Evolutionary conservation across 495 filamentous ascomycete species (phyloP).

Genomic region (Talaromyces wortmannii): DNA sequence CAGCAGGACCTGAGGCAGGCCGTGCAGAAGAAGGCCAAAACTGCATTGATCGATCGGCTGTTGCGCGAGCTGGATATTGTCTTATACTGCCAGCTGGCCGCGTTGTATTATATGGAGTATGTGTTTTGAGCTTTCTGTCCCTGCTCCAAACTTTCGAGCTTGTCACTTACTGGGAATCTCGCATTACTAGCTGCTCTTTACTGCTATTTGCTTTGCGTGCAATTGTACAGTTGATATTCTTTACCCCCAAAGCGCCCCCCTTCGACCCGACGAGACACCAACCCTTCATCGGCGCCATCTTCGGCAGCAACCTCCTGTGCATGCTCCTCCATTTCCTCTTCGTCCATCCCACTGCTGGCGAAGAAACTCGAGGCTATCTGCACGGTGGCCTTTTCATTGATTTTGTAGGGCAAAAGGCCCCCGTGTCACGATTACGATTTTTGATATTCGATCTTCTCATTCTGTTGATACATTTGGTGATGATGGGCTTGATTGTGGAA

Average conservation of each 20-base stretch:
- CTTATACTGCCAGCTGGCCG: conserved; percentile 74
- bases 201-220: conserved; percentile 63
- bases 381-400: conserved; percentile 82
- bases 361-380: conserved; percentile 71
- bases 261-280: conserved; percentile 55
- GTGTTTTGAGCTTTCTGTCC: conserved; percentile 10
- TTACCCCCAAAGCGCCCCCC: conserved; percentile 69
- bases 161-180: not conserved
- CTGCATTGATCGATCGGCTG: conserved; percentile 61
- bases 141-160: too few relatives aligned
- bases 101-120: conserved; percentile 89
- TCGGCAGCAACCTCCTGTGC: conserved; percentile 65
- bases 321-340: conserved; percentile 63
- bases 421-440: conserved; percentile 58
- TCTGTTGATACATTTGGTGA: conserved; percentile 61
- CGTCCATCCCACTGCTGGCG: conserved; percentile 57
- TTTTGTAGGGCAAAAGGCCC: conserved; percentile 79
- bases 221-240: conserved; percentile 64
- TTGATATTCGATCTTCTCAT: conserved; percentile 59
- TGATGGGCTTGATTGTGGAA: conserved; percentile 68
- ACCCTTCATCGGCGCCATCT: conserved; percentile 62
- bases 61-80: conserved; percentile 70
- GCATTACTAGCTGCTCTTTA: conserved; percentile 61
- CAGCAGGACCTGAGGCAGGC: conserved; percentile 30
- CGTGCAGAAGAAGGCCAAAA: conserved; percentile 29